A percentile compares a stretch with the other conserved stretches of the same genome.
Conservation (phyloP, 768 basidiomycete species). For the Strobilomyces echinocephalus region DNA sequence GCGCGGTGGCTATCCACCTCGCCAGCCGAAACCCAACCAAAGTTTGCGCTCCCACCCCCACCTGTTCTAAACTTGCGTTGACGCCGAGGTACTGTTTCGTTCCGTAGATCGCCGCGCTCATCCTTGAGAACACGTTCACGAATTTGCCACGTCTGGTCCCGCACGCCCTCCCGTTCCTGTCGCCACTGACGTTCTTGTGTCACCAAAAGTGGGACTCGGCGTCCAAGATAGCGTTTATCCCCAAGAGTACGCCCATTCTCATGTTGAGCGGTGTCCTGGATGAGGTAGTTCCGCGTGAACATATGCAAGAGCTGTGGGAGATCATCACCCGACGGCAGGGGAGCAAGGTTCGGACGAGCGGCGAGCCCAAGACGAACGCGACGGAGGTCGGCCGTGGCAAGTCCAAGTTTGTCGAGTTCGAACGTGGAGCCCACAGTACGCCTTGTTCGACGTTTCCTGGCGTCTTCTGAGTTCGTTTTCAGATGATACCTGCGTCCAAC, state of each 20-base stretch:
- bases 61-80: not conserved
- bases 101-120: conserved; percentile 63
- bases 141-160: conserved; percentile 83
- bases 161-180: conserved; percentile 65
- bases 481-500: conserved; percentile 56
- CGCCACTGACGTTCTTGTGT: conserved; percentile 72
- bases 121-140: conserved; percentile 93
- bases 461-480: not conserved
- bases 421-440: conserved; percentile 52
- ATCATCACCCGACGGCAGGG: conserved; percentile 49
- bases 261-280: conserved; percentile 71
- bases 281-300: conserved; percentile 48
- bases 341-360: conserved; percentile 12
- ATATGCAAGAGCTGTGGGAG: conserved; percentile 66
- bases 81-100: not conserved
- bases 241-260: conserved; percentile 64
- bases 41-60: conserved; percentile 33
- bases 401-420: conserved; percentile 54
- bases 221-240: conserved; percentile 58
- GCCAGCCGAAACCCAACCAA: conserved; percentile 71
- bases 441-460: not conserved
- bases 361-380: conserved; percentile 31
- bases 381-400: conserved; percentile 48
- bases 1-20: conserved; percentile 87
- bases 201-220: conserved; percentile 87